Evolutionary conservation across 768 basidiomycete genomes (phyloP).

Genomic region (Suillus occidentalis): DNA sequence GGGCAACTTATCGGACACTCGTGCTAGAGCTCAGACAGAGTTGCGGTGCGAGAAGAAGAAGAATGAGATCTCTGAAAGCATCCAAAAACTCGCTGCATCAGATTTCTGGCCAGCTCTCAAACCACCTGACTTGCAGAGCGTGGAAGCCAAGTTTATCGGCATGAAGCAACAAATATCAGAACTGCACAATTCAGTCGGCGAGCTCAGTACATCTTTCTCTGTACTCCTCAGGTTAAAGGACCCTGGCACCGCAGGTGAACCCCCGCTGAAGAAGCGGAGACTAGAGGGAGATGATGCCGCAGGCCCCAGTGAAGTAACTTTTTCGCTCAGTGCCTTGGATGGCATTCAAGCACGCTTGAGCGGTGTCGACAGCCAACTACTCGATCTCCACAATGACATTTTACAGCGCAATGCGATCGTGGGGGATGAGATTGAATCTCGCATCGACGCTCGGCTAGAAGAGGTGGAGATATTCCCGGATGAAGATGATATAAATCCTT

Average conservation of each 20-base stretch:
- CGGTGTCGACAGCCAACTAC: slow-evolving; percentile 28
- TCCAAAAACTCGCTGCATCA: slow-evolving; percentile 33
- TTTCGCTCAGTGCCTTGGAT: slow-evolving; percentile 22
- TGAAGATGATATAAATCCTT: slow-evolving; percentile 15
- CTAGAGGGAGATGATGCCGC: slow-evolving; percentile 10
- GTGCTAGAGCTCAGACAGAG: slow-evolving; percentile 28
- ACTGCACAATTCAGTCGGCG: slow-evolving; percentile 27
- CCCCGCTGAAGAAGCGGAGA: slow-evolving; percentile 20
- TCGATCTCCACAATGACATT: slow-evolving; percentile 38
- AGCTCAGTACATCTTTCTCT: slow-evolving; percentile 22
- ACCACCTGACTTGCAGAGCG: slow-evolving; percentile 20
- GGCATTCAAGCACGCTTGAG: slow-evolving; percentile 29
- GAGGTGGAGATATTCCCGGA: slow-evolving; percentile 24
- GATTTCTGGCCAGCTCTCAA: slow-evolving; percentile 43
- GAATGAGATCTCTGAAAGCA: slow-evolving; percentile 29
- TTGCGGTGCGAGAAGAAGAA: slow-evolving; percentile 29
- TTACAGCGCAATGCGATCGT: slow-evolving; percentile 33
- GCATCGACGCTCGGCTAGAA: slow-evolving; percentile 29
- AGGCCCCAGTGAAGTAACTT: not conserved
- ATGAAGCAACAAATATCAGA: slow-evolving; percentile 31
- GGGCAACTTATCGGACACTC: slow-evolving; percentile 23
- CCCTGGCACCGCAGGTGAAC: slow-evolving; percentile 3
- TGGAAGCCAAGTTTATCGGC: slow-evolving; percentile 21
- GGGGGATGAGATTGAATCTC: slow-evolving; percentile 30
- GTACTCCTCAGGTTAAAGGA: slow-evolving; percentile 22